These are phyloP conservation scores for Pistacia integerrima DNA, from an alignment of 345 rosid species.

Conservation along the genomic window DNA sequence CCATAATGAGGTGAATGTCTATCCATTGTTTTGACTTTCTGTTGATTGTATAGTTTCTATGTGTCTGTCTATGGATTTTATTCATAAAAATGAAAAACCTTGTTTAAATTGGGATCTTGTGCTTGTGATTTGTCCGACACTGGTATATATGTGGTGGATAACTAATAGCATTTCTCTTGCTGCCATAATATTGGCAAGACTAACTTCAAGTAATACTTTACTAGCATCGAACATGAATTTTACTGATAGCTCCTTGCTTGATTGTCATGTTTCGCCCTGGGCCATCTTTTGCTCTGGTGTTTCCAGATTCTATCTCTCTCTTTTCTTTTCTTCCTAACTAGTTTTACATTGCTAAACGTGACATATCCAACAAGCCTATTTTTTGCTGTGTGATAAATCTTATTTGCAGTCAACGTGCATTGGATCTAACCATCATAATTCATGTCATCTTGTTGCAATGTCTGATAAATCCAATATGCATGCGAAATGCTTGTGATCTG, in stretches of 20 bases:
- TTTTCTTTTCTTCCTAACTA: too few relatives aligned
- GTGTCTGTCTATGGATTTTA: not conserved
- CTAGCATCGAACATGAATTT: not conserved
- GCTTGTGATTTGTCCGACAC: not conserved
- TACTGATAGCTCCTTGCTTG: not conserved
- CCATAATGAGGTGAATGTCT: conserved; percentile 75
- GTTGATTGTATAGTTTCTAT: conserved; percentile 3
- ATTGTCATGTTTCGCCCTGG: not conserved
- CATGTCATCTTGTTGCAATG: conserved; percentile 46
- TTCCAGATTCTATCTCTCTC: too few relatives aligned
- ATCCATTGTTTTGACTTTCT: not conserved
- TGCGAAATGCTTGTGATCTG: not conserved
- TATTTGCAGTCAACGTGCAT: not conserved
- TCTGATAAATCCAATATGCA: conserved; percentile 23
- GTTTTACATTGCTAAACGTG: not conserved
- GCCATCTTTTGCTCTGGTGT: not conserved
- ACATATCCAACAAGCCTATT: not conserved
- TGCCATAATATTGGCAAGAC: not conserved
- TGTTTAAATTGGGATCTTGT: not conserved
- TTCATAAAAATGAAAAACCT: not conserved
- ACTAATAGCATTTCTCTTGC: not conserved
- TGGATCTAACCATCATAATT: not conserved
- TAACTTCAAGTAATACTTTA: not conserved
- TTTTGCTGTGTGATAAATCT: not conserved
- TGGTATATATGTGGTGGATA: not conserved